Percentiles rank a stretch among this genome's conserved stretches.
These are phyloP conservation scores for Yamadazyma scolyti DNA, from an alignment of 805 yeast genomes.

Conservation along the genomic window DNA sequence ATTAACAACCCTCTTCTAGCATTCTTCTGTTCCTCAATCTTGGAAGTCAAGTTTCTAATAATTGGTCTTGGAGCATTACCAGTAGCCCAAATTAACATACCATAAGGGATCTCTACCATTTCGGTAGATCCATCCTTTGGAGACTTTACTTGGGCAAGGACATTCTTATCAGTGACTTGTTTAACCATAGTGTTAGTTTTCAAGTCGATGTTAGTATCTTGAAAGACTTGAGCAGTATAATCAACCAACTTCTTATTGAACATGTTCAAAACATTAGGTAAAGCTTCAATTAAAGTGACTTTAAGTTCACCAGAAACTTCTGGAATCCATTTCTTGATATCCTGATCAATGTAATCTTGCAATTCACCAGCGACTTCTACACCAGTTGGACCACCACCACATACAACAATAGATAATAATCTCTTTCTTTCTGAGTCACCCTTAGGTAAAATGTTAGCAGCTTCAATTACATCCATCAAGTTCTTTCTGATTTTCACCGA, in stretches of 20 bases:
- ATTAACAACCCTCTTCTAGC: constrained; percentile 90
- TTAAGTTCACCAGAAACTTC: constrained; percentile 75
- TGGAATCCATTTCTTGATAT: constrained; percentile 85
- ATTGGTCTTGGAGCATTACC: constrained; percentile 90
- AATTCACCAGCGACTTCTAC: constrained; percentile 96
- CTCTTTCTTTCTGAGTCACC: constrained; percentile 78
- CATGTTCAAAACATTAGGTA: constrained; percentile 81
- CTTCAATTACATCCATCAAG: constrained; percentile 84
- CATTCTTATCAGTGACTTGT: constrained; percentile 68
- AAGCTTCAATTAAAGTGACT: constrained; percentile 84
- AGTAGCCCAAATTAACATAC: constrained; percentile 95
- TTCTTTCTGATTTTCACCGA: constrained; percentile 79
- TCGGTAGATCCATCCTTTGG: constrained; percentile 62
- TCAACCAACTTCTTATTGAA: constrained; percentile 65
- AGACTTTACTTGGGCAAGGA: constrained; percentile 65
- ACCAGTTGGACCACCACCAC: constrained; percentile 99
- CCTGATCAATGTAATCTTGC: constrained; percentile 92
- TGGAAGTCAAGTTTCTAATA: constrained; percentile 59
- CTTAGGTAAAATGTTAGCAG: constrained; percentile 76
- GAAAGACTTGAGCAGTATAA: constrained; percentile 78
- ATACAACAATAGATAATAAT: constrained; percentile 82
- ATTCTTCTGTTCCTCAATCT: constrained; percentile 72
- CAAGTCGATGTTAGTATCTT: constrained; percentile 63
- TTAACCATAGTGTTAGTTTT: constrained; percentile 85
- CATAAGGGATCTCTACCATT: constrained; percentile 71